Evolutionary conservation across 441 rosid genomes (phyloP).

Genomic region (Melianthus villosus): DNA sequence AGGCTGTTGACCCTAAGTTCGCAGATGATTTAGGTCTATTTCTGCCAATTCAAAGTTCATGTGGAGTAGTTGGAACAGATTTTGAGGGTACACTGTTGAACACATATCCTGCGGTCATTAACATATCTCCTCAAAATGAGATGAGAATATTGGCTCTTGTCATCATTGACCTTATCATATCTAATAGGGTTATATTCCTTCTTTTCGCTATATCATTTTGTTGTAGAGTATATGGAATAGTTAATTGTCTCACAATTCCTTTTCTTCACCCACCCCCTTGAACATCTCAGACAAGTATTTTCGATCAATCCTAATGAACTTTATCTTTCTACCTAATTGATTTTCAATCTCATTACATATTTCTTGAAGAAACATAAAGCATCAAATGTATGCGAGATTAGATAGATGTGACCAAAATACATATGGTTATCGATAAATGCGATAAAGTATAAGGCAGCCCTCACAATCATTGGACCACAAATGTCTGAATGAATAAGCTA

Average conservation of each 20-base stretch:
- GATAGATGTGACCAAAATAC: not conserved
- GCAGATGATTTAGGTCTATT: not conserved
- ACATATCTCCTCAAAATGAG: not conserved
- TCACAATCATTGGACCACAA: slow-evolving; percentile 5
- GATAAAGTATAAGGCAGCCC: not conserved
- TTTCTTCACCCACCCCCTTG: not conserved
- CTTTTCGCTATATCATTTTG: slow-evolving; percentile 1
- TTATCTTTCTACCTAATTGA: not conserved
- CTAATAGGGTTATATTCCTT: not conserved
- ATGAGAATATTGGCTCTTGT: not conserved
- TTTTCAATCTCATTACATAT: not conserved
- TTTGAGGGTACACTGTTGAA: slow-evolving; percentile 3
- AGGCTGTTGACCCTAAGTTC: not conserved
- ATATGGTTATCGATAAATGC: slow-evolving; percentile 3
- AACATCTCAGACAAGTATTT: slow-evolving; percentile 1
- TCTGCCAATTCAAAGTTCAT: not conserved
- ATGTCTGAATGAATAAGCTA: not conserved
- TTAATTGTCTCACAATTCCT: not conserved
- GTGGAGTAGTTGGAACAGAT: not conserved
- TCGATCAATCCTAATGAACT: not conserved
- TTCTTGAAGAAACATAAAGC: not conserved
- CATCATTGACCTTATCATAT: not conserved
- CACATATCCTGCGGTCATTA: not conserved
- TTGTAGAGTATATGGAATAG: not conserved
- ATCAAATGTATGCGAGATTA: not conserved